A percentile compares a stretch with the other conserved stretches of the same genome.
phyloP scores from a whole-genome alignment of 495 filamentous ascomycete genomes.

The Daldinia concentrica region DNA sequence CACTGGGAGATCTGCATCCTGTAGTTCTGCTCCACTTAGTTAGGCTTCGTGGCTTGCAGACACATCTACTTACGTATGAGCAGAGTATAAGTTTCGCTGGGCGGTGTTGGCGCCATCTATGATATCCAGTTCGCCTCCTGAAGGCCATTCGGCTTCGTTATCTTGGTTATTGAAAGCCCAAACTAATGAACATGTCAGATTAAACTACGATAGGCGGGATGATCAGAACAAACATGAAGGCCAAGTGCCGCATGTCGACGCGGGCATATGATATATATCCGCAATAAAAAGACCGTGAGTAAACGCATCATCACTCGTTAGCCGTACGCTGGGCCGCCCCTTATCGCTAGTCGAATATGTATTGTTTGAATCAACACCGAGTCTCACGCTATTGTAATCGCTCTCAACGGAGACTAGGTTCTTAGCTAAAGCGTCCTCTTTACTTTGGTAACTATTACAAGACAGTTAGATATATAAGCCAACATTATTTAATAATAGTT shows the following conservation, averaged over 20 bases:
- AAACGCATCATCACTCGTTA: constrained; percentile 69
- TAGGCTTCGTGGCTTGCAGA: constrained; percentile 49
- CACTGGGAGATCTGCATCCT: constrained; percentile 53
- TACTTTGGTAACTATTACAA: constrained; percentile 43
- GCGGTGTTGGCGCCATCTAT: constrained; percentile 79
- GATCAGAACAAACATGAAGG: constrained; percentile 62
- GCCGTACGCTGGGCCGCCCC: constrained; percentile 71
- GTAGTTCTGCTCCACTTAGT: constrained; percentile 55
- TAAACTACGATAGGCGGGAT: background rate
- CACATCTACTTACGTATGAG: constrained; percentile 65
- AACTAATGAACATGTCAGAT: constrained; percentile 36
- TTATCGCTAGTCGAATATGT: constrained; percentile 47
- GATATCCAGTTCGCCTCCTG: constrained; percentile 82
- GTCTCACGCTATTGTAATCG: constrained; percentile 56
- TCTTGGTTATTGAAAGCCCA: constrained; percentile 52
- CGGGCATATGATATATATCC: constrained; percentile 77
- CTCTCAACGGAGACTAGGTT: constrained; percentile 53
- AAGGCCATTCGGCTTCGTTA: constrained; percentile 63
- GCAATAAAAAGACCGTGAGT: constrained; percentile 71
- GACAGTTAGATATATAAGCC: constrained; percentile 9
- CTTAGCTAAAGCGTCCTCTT: constrained; percentile 40
- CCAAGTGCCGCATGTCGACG: constrained; percentile 73
- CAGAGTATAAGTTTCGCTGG: constrained; percentile 67
- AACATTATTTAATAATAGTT: background rate
- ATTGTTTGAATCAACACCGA: constrained; percentile 55